Percentiles rank a stretch among this genome's conserved stretches.
These are phyloP conservation scores for Populus trichocarpa DNA, from an alignment of 441 rosid genomes.

Conservation along the genomic window DNA sequence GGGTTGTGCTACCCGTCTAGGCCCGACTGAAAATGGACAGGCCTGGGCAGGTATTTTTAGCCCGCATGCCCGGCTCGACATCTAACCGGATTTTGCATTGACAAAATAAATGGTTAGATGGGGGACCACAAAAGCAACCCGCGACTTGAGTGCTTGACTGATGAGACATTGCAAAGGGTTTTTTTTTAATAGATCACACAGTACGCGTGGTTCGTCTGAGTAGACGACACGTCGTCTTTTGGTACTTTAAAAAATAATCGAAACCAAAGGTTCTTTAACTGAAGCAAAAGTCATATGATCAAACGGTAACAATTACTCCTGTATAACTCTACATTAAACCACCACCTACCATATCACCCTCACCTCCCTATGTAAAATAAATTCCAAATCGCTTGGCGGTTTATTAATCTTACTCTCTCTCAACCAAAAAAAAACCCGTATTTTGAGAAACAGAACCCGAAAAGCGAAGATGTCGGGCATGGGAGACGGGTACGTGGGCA, in stretches of 20 bases:
- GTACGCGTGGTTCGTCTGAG: no score
- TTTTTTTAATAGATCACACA: no score
- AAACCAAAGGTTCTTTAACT: not conserved
- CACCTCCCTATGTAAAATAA: not conserved
- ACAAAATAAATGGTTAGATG: no score
- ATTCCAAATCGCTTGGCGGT: not conserved
- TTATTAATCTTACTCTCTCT: not conserved
- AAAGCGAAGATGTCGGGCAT: slow-evolving; percentile 81
- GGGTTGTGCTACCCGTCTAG: no score
- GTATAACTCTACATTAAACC: not conserved
- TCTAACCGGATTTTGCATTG: no score
- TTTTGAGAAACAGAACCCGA: not conserved
- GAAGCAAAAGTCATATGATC: not conserved
- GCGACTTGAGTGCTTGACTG: no score
- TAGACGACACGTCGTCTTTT: no score
- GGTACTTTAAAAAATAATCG: not conserved
- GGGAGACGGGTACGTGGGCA: slow-evolving; percentile 99
- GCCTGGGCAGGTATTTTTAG: no score
- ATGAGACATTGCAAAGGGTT: no score
- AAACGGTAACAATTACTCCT: not conserved
- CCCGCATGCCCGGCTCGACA: no score
- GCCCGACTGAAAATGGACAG: no score
- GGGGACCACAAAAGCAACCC: no score
- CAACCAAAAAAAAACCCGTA: not conserved
- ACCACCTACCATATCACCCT: not conserved